Evolutionary conservation across 176 grass and related monocot species (phyloP).

Genomic region (Ampelocalamus luodianensis): DNA sequence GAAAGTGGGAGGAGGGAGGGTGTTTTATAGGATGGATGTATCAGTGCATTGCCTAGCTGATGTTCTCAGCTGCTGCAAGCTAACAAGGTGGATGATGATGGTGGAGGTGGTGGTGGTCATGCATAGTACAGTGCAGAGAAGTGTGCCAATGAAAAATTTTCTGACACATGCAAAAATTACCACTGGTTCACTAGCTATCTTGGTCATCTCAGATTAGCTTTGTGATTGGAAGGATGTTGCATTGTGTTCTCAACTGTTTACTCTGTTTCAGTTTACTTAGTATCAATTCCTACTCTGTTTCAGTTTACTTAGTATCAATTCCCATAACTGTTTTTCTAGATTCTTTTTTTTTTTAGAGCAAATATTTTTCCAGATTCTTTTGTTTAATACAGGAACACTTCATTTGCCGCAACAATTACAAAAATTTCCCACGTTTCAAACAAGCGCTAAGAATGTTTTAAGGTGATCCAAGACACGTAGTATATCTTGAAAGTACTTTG

Average conservation of each 20-base stretch:
- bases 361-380: no score
- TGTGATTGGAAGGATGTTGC: neutral
- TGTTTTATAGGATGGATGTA: conserved; percentile 51
- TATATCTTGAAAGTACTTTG: neutral
- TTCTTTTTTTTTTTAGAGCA: no score
- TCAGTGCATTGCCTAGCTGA: neutral
- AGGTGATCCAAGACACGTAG: neutral
- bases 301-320: neutral
- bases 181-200: neutral
- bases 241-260: neutral
- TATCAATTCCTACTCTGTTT: neutral
- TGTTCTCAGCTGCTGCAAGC: no score
- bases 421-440: neutral
- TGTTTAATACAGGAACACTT: neutral
- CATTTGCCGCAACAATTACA: neutral
- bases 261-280: no score
- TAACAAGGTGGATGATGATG: neutral
- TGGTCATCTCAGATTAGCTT: neutral
- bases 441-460: neutral
- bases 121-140: conserved; percentile 17
- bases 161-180: neutral
- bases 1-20: conserved; percentile 19
- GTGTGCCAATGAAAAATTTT: neutral
- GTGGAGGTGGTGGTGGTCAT: neutral
- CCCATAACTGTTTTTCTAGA: neutral